Evolutionary conservation across 1,284 basidiomycete species (phyloP).

Genomic region (Tylopilus sp.): DNA sequence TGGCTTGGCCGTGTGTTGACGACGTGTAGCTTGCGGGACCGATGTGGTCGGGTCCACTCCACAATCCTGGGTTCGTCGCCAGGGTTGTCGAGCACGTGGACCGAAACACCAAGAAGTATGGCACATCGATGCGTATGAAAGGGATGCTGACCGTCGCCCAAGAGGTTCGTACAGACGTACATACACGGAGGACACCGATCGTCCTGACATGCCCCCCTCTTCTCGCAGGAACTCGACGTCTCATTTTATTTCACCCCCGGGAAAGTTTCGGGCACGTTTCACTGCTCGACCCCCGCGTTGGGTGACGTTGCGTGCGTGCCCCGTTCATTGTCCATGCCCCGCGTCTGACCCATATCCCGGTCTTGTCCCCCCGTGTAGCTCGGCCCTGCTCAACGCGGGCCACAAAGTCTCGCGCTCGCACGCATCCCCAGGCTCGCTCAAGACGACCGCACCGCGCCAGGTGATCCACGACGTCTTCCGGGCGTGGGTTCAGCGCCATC

Average conservation of each 20-base stretch:
- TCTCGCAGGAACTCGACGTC: slow-evolving; percentile 65
- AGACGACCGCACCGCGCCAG: slow-evolving; percentile 76
- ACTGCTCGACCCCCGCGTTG: slow-evolving; percentile 75
- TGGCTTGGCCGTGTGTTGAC: background rate
- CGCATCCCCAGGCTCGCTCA: slow-evolving; percentile 84
- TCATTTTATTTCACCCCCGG: slow-evolving; percentile 94
- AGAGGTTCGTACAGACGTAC: slow-evolving; percentile 53
- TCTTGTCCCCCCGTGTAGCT: slow-evolving; percentile 43
- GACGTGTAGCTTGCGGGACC: slow-evolving; percentile 72
- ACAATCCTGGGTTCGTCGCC: slow-evolving; percentile 72
- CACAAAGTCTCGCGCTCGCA: slow-evolving; percentile 88
- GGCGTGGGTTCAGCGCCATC: slow-evolving; percentile 77
- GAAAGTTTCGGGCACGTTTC: slow-evolving; percentile 79
- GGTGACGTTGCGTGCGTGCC: slow-evolving; percentile 66
- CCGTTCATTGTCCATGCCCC: background rate
- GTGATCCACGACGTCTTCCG: slow-evolving; percentile 84
- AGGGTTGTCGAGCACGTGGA: slow-evolving; percentile 78
- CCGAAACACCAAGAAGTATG: slow-evolving; percentile 59
- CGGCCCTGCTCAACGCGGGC: slow-evolving; percentile 85
- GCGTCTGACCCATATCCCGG: background rate
- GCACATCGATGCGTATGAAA: slow-evolving; percentile 82
- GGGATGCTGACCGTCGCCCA: slow-evolving; percentile 93
- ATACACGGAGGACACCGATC: too few relatives aligned
- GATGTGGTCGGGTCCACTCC: slow-evolving; percentile 93
- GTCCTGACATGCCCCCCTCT: background rate